Conservation (phyloP, 768 basidiomycete genomes). For the Mycena filopes region DNA sequence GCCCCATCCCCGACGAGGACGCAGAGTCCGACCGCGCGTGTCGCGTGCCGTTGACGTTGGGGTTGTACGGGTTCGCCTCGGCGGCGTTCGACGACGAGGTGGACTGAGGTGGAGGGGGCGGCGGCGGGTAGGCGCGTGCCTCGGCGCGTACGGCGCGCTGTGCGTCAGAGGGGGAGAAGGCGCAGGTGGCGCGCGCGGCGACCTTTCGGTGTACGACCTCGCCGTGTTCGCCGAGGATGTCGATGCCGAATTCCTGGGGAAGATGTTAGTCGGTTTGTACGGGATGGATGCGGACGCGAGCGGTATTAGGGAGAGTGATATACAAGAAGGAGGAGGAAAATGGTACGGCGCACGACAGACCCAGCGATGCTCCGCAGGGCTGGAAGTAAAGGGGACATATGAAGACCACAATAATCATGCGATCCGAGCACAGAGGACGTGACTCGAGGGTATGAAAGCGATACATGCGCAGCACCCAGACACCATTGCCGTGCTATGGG, state of each 20-base stretch:
- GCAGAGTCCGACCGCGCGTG: too few relatives aligned
- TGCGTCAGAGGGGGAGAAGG: conserved; percentile 66
- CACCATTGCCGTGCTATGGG: too few relatives aligned
- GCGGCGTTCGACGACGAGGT: background rate
- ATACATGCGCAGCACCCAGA: too few relatives aligned
- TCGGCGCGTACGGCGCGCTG: conserved; percentile 49
- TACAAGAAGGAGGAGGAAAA: background rate
- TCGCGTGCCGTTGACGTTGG: background rate
- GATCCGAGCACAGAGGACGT: too few relatives aligned
- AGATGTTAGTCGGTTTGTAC: too few relatives aligned
- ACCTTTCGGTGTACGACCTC: conserved; percentile 79
- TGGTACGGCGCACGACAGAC: too few relatives aligned
- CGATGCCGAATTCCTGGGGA: conserved; percentile 76
- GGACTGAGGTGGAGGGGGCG: background rate
- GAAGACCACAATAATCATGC: too few relatives aligned
- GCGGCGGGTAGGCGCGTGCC: conserved; percentile 40
- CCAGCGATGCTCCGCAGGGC: too few relatives aligned
- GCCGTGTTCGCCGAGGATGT: conserved; percentile 77
- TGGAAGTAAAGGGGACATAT: too few relatives aligned
- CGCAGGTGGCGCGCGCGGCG: conserved; percentile 68
- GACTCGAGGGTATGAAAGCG: too few relatives aligned
- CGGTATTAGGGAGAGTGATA: background rate
- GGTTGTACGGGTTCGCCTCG: background rate
- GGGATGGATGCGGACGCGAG: background rate
- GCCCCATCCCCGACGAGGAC: too few relatives aligned